Conservation (phyloP, 495 filamentous ascomycete genomes). For the Entonaema liquescens region DNA sequence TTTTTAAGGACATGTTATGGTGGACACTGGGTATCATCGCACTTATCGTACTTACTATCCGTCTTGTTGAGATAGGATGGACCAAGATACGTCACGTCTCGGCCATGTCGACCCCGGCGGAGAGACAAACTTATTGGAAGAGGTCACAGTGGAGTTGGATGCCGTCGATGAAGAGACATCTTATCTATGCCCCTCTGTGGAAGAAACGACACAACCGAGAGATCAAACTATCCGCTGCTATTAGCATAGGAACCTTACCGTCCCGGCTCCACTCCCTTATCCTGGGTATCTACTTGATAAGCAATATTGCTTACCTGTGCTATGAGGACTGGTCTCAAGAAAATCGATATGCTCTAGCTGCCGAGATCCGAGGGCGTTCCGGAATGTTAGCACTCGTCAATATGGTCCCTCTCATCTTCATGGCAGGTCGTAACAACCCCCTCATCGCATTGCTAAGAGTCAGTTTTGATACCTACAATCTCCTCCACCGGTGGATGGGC, state of each 20-base stretch:
- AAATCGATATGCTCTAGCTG: conserved; percentile 62
- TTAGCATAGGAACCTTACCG: conserved; percentile 87
- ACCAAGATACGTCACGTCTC: conserved; percentile 57
- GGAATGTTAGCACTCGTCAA: conserved; percentile 81
- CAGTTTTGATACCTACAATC: conserved; percentile 90
- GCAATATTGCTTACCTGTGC: conserved; percentile 72
- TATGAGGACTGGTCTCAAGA: conserved; percentile 64
- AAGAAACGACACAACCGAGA: conserved; percentile 86
- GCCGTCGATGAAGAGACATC: conserved; percentile 73
- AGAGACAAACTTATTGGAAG: conserved; percentile 60
- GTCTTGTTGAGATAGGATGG: conserved; percentile 55
- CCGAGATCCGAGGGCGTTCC: conserved; percentile 75
- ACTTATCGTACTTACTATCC: conserved; percentile 54
- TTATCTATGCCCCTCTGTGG: conserved; percentile 86
- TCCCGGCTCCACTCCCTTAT: conserved; percentile 82
- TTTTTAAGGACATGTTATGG: conserved; percentile 60
- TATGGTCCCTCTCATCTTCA: conserved; percentile 79
- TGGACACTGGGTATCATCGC: conserved; percentile 59
- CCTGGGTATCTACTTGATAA: conserved; percentile 68
- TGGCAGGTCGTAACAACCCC: conserved; percentile 85
- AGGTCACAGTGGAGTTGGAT: conserved; percentile 58
- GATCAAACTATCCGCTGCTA: conserved; percentile 75
- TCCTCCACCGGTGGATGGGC: conserved; percentile 87
- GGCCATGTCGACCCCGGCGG: conserved; percentile 56
- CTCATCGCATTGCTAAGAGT: conserved; percentile 76